Conservation (phyloP, 2,329 filamentous ascomycete genomes). For the Xylariaceae sp. region DNA sequence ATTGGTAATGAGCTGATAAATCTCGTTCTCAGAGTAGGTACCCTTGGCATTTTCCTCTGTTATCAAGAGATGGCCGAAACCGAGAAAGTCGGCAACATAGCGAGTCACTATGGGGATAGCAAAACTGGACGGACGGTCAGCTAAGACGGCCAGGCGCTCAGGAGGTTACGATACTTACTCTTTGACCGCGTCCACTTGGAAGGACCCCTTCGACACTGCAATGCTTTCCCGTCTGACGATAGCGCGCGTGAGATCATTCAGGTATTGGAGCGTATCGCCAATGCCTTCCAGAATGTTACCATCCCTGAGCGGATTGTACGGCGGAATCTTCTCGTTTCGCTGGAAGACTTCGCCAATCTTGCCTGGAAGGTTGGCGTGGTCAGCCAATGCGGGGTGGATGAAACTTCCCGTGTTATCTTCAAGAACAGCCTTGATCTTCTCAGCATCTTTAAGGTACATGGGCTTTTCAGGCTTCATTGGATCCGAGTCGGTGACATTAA, state of each 20-base stretch:
- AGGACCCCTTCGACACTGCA: background rate
- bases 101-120: background rate
- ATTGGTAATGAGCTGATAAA: background rate
- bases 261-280: no score
- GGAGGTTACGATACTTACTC: background rate
- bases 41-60: background rate
- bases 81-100: background rate
- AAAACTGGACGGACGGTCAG: background rate
- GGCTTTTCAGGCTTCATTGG: background rate
- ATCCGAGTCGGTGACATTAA: background rate
- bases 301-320: no score
- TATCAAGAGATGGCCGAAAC: background rate
- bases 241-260: background rate
- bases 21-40: background rate
- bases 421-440: no score
- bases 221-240: background rate
- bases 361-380: no score
- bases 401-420: no score
- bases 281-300: no score
- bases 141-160: no score
- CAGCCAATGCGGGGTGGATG: no score
- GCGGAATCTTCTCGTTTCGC: no score
- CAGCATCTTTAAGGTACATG: background rate
- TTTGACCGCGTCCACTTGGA: background rate
- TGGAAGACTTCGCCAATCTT: no score